Base-by-base conservation (phyloP, 2,329 filamentous ascomycete genomes). In the Pestalotiopsis sp. region DNA sequence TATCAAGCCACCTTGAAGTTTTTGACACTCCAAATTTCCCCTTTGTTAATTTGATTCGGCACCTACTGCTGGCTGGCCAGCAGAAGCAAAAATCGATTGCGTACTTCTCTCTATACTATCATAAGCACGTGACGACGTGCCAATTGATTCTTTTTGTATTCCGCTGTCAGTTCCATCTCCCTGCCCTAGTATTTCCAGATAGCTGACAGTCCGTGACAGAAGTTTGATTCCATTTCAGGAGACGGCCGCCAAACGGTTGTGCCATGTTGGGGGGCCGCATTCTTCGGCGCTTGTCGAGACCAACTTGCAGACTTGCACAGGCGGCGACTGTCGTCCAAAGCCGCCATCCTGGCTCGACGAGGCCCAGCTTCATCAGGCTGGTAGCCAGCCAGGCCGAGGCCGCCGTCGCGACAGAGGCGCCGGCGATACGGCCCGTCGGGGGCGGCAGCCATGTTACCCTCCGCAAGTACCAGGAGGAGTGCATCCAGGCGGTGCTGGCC, bases 381-480 rank as follows among this genome's bases (percentile, higher is more conserved):
- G 13, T 60, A 31, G 41, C 65, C 13, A 60, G 56, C 52, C 36
- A 52, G 56, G 25, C 65, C n/a, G 27, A 17, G 4, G 31, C 41
- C 36, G 64, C 31, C 31, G 27, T 17, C 11, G 17, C 17, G 12
- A 31, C 59, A 23, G 56, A n/a, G 20, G 45, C 45, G 9, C 45
- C n/a, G 6, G 14, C 45, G 45, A 7, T 52, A 9, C 45, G 14
- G 17, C 14, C n/a, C 7, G 17, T 52, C 6, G 45, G 45, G 7
- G 31, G 31, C 45, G 45, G 14, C 7, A 7, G 17, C n/a, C 65
- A 70, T 60, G 69, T 95, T 67, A 86, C 86, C 68, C 89, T 97
- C 57, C 92, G 94, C 73, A 85, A 92, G 73, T 98, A 97, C 76
- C 95, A 98, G 78, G 91, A 96, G 83, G 94, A 97, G 85, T 97